Base-by-base conservation (phyloP, 1,284 basidiomycete genomes). In the Malassezia obtusa region DNA sequence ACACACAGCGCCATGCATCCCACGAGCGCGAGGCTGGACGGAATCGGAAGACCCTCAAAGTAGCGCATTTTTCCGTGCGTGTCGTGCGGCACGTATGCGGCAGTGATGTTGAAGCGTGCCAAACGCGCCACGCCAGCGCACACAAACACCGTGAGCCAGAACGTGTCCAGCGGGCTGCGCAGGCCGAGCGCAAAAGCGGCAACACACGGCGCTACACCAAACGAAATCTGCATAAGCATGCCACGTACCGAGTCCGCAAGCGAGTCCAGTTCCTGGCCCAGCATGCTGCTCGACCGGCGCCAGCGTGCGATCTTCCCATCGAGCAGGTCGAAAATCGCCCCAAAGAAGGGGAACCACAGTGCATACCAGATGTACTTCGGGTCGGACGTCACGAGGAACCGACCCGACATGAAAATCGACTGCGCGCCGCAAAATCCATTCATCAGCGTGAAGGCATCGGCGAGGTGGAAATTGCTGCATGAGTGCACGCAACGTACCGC, bases 391-490 rank as follows among this genome's bases (percentile, higher is more conserved):
- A 87, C 68, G 60, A 92, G 80, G 76, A 92, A 92, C 56, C 84
- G 84, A 35, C 86, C 89, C 8, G 88, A 91, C 32, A 86, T 90
- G 75, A 92, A 92, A 62, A 99, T 80, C 36, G 91, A 95, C 66
- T 95, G 85, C 14, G 88, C 88, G 54, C 94, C 94, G 77, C 94
- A 99, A 74, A 98, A 87, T 36, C 94, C 94, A 74, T 99, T 99
- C 85, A 94, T 92, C 62, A 99, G 89, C n/a, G 92, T 99, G 68
- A 99, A 89, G 40, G 94, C 81, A 77, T 99, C 92, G 64, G 92
- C 92, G 31, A 98, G 82, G 54, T 91, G 89, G 75, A 99, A 98
- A 77, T 96, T 98, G 65, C 92, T 94, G 36, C 28, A 26, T 53
- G 17, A 45, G 45, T 30, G 35, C 32, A 25, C 22, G 32, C 15